Evolutionary conservation across 148 eudicot species (phyloP).

Genomic region (Diospyros lotus): DNA sequence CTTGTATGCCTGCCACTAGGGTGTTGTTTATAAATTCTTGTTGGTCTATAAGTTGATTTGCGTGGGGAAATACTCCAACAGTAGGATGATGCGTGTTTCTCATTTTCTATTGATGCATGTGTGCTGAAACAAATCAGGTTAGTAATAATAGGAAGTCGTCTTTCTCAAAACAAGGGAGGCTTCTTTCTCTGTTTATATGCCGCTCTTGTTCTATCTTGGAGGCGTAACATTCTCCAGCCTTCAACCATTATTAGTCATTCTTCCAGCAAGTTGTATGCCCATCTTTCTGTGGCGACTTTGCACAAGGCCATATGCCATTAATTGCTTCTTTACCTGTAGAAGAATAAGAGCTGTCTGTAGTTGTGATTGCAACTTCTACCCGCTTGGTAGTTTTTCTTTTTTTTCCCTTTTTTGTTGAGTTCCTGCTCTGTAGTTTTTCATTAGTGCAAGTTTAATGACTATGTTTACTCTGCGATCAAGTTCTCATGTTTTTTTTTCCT

Average conservation of each 20-base stretch:
- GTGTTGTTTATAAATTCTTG: background rate
- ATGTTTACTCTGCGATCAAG: background rate
- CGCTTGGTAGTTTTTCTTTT: no score
- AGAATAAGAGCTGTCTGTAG: background rate
- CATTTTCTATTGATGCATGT: background rate
- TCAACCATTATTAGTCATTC: slow-evolving; percentile 1
- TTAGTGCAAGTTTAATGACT: background rate
- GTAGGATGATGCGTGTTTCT: background rate
- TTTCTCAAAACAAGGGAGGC: background rate
- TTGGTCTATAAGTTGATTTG: background rate
- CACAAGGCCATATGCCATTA: background rate
- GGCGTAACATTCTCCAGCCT: background rate
- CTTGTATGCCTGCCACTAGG: background rate
- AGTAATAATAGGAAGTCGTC: background rate
- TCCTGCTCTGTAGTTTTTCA: background rate
- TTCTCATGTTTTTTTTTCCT: background rate
- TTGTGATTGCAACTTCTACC: background rate
- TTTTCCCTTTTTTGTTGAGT: no score
- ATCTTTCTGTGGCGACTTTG: no score
- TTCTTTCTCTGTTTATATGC: background rate
- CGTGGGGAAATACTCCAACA: background rate
- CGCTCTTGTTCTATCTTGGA: background rate
- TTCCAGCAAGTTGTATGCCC: background rate
- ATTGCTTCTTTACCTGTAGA: background rate
- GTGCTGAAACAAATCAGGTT: background rate